Evolutionary conservation across 164 flowering plant species (phyloP), one percentile per base, ranked within the genome.

Genomic region (Chimonanthus salicifolius): DNA sequence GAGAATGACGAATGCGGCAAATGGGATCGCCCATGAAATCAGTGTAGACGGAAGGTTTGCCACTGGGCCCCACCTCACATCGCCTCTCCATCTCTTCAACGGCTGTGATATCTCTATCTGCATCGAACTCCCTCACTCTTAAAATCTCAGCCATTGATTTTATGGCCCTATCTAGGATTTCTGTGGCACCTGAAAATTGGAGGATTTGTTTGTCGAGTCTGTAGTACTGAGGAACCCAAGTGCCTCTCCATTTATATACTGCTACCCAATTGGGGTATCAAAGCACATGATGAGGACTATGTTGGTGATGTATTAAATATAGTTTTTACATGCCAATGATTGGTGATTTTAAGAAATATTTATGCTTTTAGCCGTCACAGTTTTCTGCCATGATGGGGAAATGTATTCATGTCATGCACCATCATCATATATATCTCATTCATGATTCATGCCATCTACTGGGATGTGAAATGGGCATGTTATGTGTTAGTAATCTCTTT

Each of bases 21-120:
- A 87, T 58, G 3, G 97, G 93, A 74, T 90, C 97, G 5, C 93
- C 97, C 88, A 90, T 77, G 75, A 81, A 84, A 75, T 90, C 87
- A n/a, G 90, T 84, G 77, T 80, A 76, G 46, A 92, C 80, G 0
- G 88, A 75, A 16, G 86, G 83, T 72, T 88, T 83, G 9, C 89
- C 89, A 3, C 49, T 74, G 15, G 78, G 81, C 45, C 89, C 92
- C 15, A 83, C 69, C 49, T 92, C 93, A 49, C 94, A 90, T 49
- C 51, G 72, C 62, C 71, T 79, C 81, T 92, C 97, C 73, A 92
- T 49, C 72, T 84, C 84, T 75, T 87, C 93, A 72, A 89, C 92
- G 3, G 75, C 86, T 15, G 2, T 80, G 74, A 74, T 81, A 44
- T 92, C 94, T 60, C 69, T 82, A 72, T 70, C 76, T 48, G 82